A percentile compares a stretch with the other conserved stretches of the same genome.
Evolutionary conservation across 2,329 filamentous ascomycete genomes (phyloP).

Genomic region (Rhexocercosporidium sp.): DNA sequence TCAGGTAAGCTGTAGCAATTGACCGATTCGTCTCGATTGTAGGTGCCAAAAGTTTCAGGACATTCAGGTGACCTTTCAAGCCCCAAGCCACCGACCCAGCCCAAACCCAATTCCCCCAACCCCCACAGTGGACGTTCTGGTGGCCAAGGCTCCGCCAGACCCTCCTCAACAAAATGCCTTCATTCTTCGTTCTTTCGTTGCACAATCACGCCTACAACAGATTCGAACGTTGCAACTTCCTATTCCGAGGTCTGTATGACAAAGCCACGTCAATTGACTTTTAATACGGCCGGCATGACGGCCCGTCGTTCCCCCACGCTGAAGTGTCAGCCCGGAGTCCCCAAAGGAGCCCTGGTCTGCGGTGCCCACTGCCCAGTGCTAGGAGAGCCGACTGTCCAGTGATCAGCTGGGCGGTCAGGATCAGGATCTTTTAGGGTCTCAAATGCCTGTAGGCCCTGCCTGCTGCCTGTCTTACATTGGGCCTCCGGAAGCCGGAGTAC

Average conservation of each 20-base stretch:
- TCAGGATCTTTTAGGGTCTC: constrained; percentile 5
- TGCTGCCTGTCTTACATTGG: constrained; percentile 9
- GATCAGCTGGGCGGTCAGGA: constrained; percentile 8
- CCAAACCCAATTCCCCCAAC: not conserved
- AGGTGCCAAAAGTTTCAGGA: not conserved
- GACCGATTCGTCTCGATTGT: too few species aligned
- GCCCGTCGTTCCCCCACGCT: not conserved
- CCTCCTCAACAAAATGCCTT: not conserved
- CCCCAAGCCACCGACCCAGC: not conserved
- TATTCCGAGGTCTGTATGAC: not conserved
- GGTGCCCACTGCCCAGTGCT: not conserved
- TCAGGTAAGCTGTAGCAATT: not conserved
- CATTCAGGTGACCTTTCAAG: not conserved
- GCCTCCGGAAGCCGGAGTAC: constrained; percentile 11
- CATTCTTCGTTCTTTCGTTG: not conserved
- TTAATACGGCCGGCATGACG: not conserved
- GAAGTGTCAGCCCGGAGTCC: constrained; percentile 7
- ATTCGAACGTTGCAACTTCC: not conserved
- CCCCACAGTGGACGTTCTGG: not conserved
- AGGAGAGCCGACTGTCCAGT: too few species aligned
- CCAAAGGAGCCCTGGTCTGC: not conserved
- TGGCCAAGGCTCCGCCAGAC: not conserved
- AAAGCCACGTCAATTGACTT: not conserved
- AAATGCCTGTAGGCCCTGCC: constrained; percentile 3
- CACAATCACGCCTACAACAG: not conserved